Conservation (phyloP, 2,329 filamentous ascomycete species). For the Paecilomyces fulvus region DNA sequence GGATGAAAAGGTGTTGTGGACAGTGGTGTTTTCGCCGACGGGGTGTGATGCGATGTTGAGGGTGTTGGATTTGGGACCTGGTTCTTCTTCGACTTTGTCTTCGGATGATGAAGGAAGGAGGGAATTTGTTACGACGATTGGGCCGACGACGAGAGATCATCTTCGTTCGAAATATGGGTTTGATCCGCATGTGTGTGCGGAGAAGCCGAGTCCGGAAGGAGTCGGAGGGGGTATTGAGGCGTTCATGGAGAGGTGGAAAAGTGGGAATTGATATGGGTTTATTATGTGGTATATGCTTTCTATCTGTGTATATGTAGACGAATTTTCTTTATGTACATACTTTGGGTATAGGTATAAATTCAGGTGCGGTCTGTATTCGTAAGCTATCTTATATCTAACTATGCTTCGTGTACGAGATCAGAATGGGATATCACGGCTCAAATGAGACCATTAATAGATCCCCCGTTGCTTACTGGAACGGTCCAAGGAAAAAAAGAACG, state of each 20-base stretch:
- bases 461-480: too few relatives aligned
- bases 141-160: constrained; percentile 79
- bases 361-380: too few relatives aligned
- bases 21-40: constrained; percentile 50
- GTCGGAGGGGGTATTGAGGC: constrained; percentile 58
- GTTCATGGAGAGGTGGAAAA: constrained; percentile 29
- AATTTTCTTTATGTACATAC: too few relatives aligned
- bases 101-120: constrained; percentile 7
- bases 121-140: constrained; percentile 70
- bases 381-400: too few relatives aligned
- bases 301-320: too few relatives aligned
- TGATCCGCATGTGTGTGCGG: constrained; percentile 55
- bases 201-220: constrained; percentile 72
- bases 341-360: too few relatives aligned
- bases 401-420: too few relatives aligned
- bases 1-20: constrained; percentile 19
- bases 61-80: constrained; percentile 38
- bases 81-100: constrained; percentile 3
- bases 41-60: constrained; percentile 54
- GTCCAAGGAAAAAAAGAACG: too few relatives aligned
- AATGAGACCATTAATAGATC: too few relatives aligned
- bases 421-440: too few relatives aligned
- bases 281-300: too few relatives aligned
- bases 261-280: neutral
- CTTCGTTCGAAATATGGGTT: constrained; percentile 42